Evolutionary conservation across 139 green algal species (phyloP), one percentile per base, ranked within the genome.

Genomic region (Deuterostichococcus epilithicus): DNA sequence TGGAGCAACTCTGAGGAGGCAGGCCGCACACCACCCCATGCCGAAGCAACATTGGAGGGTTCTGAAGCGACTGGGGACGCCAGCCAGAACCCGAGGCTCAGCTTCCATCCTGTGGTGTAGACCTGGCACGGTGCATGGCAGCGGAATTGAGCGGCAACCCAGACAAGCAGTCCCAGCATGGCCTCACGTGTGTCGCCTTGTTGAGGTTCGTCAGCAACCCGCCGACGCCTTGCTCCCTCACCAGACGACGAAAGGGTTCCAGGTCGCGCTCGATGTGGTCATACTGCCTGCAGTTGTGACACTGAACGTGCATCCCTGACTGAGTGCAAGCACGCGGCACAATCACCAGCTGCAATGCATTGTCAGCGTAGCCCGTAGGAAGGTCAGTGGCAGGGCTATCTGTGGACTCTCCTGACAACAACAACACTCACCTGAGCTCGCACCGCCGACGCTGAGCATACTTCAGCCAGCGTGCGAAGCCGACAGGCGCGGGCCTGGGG

Each of bases 201-300:
- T 73, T 13, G 10, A 73, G 26, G 5, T 2, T 20, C 0, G 68
- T 36, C 8, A 26, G 33, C 35, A 34, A 20, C 34, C 5, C 35
- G 5, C 25, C 10, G 15, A 52, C 25, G 22, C 33, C 68, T 30
- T 15, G 18, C 26, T 38, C 38, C 35, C 26, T 37, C 2, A 35
- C 20, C 0, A 32, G 5, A 1, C 35, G 8, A 10, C 68, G 20
- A 32, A 73, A 73, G 68, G 68, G 68, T 36, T 32, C 37, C 35
- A 73, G 36, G 36, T 73, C 68, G 20, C 13, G 33, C 68, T 73
- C 68, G 37, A 73, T 34, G 35, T 39, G 35, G 36, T 73, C 68
- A 4, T 59, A 73, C 13, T 52, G 68, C 35, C 37, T 63, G 52
- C 52, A 63, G 52, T 8, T 23, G 42, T 28, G n/a, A n/a, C n/a